Evolutionary conservation across 2,329 filamentous ascomycete species (phyloP).

Genomic region (Nigrograna mackinnonii): DNA sequence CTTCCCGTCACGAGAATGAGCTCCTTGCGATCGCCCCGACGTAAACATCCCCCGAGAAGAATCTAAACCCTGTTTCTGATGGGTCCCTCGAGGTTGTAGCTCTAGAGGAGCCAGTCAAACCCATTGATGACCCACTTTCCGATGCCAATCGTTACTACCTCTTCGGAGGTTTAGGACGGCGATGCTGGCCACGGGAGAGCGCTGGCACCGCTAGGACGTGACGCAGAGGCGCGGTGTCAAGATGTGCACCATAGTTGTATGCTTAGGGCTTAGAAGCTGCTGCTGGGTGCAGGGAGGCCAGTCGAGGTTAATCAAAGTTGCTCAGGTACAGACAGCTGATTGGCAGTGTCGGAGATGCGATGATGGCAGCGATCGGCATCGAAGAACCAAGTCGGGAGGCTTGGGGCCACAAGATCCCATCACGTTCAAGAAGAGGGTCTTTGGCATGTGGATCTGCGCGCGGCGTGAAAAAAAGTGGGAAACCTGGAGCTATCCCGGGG

Average conservation of each 20-base stretch:
- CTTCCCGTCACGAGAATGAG: constrained; percentile 14
- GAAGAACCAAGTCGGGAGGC: constrained; percentile 22
- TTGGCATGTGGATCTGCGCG: constrained; percentile 1
- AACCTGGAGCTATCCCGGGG: constrained; percentile 8
- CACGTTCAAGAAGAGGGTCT: constrained; percentile 10
- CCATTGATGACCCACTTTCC: constrained; percentile 2
- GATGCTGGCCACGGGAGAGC: too few species aligned
- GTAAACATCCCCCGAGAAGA: constrained; percentile 11
- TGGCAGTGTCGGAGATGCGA: constrained; percentile 17
- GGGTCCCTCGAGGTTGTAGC: constrained; percentile 23
- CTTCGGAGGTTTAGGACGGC: too few species aligned
- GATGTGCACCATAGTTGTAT: constrained; percentile 2
- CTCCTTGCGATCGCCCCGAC: constrained; percentile 16
- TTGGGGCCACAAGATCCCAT: constrained; percentile 19
- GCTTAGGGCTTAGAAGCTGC: constrained; percentile 10
- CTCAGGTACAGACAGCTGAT: constrained; percentile 37
- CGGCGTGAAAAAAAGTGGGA: constrained; percentile 2
- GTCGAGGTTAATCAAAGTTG: constrained; percentile 8
- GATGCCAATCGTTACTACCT: constrained; percentile 22
- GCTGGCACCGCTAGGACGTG: constrained; percentile 1
- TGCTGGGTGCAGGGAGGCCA: constrained; percentile 18
- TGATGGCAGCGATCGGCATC: constrained; percentile 32
- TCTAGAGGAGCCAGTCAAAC: constrained; percentile 14
- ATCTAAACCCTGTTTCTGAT: constrained; percentile 5
- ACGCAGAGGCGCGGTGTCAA: constrained; percentile 4